Evolutionary conservation across 257 asterid genomes (phyloP).

Genomic region (Solanum pimpinellifolium): DNA sequence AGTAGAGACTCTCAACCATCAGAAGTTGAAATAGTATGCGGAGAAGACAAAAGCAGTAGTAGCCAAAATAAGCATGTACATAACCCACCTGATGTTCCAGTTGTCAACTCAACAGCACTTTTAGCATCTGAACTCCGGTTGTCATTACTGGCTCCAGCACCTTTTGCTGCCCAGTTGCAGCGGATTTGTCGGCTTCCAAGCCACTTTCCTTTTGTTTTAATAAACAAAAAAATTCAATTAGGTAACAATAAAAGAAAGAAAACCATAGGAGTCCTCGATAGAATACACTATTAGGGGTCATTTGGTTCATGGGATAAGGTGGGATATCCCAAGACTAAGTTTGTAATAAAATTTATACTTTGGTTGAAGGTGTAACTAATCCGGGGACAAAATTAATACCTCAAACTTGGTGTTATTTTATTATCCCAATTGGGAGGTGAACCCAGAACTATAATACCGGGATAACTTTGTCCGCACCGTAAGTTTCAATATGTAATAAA

Average conservation of each 20-base stretch:
- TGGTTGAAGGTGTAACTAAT: background rate
- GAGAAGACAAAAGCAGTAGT: background rate
- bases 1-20: background rate
- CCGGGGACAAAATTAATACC: background rate
- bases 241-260: background rate
- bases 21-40: background rate
- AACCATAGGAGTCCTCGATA: background rate
- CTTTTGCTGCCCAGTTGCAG: slow-evolving; percentile 89
- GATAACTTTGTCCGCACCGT: background rate
- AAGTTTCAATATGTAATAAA: background rate
- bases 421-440: background rate
- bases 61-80: background rate
- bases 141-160: slow-evolving; percentile 56
- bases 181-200: slow-evolving; percentile 90
- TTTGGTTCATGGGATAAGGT: background rate
- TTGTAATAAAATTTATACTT: background rate
- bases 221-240: background rate
- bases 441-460: background rate
- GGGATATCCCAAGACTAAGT: background rate
- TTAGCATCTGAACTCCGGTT: slow-evolving; percentile 46
- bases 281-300: background rate
- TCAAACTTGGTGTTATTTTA: background rate
- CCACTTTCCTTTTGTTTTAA: slow-evolving; percentile 56
- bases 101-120: slow-evolving; percentile 46
- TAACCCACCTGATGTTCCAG: slow-evolving; percentile 51